A percentile compares a stretch with the other conserved stretches of the same genome.
These are phyloP conservation scores for Calonectria henricotiae DNA, from an alignment of 2,329 filamentous ascomycete species.

Conservation along the genomic window DNA sequence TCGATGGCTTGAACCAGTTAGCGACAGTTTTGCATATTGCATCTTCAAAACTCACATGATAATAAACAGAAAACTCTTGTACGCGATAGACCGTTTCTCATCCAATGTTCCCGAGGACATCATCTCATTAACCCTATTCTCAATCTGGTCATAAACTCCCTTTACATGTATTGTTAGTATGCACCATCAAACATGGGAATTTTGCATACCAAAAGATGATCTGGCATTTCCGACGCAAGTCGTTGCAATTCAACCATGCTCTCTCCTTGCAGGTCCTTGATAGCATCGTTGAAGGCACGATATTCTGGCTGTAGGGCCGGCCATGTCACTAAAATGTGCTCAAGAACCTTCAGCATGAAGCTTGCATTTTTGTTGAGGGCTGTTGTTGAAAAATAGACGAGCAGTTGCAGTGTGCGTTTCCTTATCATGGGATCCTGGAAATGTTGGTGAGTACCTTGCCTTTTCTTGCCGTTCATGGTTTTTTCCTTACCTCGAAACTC, in stretches of 20 bases:
- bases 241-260: conserved; percentile 91
- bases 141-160: conserved; percentile 90
- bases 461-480: neutral
- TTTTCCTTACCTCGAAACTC: conserved; percentile 73
- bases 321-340: conserved; percentile 90
- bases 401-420: conserved; percentile 85
- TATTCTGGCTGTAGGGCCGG: conserved; percentile 81
- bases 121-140: conserved; percentile 87
- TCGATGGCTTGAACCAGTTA: conserved; percentile 75
- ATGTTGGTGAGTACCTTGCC: neutral
- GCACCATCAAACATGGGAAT: neutral
- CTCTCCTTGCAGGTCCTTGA: conserved; percentile 89
- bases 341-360: conserved; percentile 91
- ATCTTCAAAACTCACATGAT: conserved; percentile 75
- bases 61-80: conserved; percentile 92
- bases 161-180: conserved; percentile 52
- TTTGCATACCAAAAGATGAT: conserved; percentile 81
- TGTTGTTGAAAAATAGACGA: conserved; percentile 88
- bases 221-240: conserved; percentile 90
- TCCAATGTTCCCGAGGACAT: conserved; percentile 81
- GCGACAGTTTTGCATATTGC: conserved; percentile 20
- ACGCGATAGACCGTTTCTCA: conserved; percentile 87
- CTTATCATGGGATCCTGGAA: conserved; percentile 83
- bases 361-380: conserved; percentile 83
- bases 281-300: conserved; percentile 85